A percentile compares a stretch with the other conserved stretches of the same genome.
phyloP scores from a whole-genome alignment of 225 moss, liverwort and hornwort genomes.

The Straminergon stramineum region DNA sequence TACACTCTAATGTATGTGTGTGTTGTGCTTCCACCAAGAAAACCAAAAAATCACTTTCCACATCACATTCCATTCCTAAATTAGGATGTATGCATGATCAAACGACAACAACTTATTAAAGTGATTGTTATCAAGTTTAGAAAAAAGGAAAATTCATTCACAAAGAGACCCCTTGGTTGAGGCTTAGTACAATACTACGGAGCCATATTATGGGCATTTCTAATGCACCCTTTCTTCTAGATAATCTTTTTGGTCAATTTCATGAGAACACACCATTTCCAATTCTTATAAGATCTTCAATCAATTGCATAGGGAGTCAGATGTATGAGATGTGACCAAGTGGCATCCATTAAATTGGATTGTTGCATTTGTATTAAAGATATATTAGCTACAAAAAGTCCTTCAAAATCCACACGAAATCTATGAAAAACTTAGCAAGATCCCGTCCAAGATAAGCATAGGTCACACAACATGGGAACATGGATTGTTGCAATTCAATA shows the following conservation, averaged over 20 bases:
- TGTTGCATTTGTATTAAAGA: neutral
- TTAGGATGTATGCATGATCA: neutral
- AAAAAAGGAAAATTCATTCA: neutral
- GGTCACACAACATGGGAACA: neutral
- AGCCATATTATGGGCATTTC: too few relatives aligned
- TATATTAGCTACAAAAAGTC: neutral
- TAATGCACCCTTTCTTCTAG: neutral
- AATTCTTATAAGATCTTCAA: neutral
- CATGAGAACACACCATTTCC: neutral
- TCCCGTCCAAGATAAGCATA: rapidly evolving
- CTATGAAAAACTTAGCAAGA: neutral
- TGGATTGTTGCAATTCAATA: neutral
- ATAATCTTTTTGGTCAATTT: neutral
- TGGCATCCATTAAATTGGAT: neutral
- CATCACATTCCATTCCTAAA: neutral
- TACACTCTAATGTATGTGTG: neutral
- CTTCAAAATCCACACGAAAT: neutral
- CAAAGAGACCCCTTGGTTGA: rapidly evolving
- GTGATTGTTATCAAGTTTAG: neutral
- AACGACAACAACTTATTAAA: neutral
- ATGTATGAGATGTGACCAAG: neutral
- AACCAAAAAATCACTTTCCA: neutral
- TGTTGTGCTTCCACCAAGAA: neutral
- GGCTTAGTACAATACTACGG: neutral
- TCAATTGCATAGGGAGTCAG: neutral